Evolutionary conservation across 2,329 filamentous ascomycete species (phyloP), one percentile per base, ranked within the genome.

Genomic region (Ophiosphaerella korrae): DNA sequence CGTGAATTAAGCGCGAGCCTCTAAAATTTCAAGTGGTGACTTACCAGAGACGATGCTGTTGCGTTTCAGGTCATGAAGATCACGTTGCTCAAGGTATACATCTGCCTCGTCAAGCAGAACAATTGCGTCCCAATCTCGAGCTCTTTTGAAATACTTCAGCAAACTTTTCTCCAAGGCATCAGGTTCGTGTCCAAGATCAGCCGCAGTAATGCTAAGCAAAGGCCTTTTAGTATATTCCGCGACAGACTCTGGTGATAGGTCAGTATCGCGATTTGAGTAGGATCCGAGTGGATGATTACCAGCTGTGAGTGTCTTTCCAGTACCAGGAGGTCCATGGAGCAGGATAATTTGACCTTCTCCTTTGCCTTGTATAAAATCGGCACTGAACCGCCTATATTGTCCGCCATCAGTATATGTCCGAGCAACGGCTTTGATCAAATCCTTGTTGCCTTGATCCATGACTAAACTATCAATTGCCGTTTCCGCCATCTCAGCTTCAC

Each of bases 301-400:
- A 26, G 70, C 61, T n/a, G 72, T 62, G 8, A 97, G 80, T 2
- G 93, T 97, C 80, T 97, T 97, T 64, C 94, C 93, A 5, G 93
- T 97, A 73, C 93, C 93, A 1, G 93, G 94, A 5, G 92, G 92
- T 0, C 93, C 93, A 74, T 97, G 97, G 2, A 71, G 52, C n/a
- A 72, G 50, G 7, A 70, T 51, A 21, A 66, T 64, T 18, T 66
- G 45, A 2, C 67, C 66, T 52, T 63, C 53, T 7, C 71, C 73
- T 52, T 76, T 75, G 12, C 48, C 45, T 7, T 16, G 29, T 11
- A 55, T 52, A 12, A 42, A 47, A 36, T 60, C 53, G n/a, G 39
- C 23, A n/a, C 23, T 29, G 26, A 18, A 32, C 8, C 14, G 24
- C 13, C 4, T 31, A 11, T 29, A 29, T 29, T 29, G 26, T 8